Evolutionary conservation across 2,329 filamentous ascomycete genomes (phyloP).

Genomic region (Xylogone sp.): DNA sequence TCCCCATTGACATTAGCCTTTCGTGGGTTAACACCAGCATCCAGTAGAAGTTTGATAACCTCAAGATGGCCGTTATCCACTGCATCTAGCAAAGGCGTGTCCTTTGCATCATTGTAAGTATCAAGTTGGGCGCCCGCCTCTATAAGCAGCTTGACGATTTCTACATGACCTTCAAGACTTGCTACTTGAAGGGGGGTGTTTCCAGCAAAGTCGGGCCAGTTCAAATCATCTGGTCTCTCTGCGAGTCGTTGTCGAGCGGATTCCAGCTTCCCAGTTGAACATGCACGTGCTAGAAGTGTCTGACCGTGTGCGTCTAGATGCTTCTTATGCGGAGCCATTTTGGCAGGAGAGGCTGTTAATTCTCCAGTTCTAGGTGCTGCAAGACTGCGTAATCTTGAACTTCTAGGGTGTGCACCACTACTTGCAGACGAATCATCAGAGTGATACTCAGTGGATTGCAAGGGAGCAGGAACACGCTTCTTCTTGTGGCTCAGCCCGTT

Average conservation of each 20-base stretch:
- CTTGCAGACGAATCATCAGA: constrained; percentile 64
- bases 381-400: constrained; percentile 53
- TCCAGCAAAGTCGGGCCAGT: constrained; percentile 89
- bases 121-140: constrained; percentile 81
- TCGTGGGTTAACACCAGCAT: constrained; percentile 86
- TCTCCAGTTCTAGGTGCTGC: constrained; percentile 54
- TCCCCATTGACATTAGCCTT: constrained; percentile 90
- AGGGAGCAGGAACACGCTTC: constrained; percentile 55
- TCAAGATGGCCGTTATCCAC: constrained; percentile 92
- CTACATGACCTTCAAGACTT: constrained; percentile 76
- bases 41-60: constrained; percentile 79
- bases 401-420: constrained; percentile 55
- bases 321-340: constrained; percentile 73
- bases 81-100: constrained; percentile 92
- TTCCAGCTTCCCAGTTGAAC: constrained; percentile 79
- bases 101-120: constrained; percentile 74
- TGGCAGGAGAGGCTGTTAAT: constrained; percentile 61
- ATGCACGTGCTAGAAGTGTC: constrained; percentile 85
- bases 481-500: constrained; percentile 58
- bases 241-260: constrained; percentile 66
- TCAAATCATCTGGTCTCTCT: constrained; percentile 82
- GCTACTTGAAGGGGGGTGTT: constrained; percentile 95
- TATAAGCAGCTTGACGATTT: constrained; percentile 85
- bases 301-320: constrained; percentile 90
- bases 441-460: constrained; percentile 59